phyloP scores from a whole-genome alignment of 2,329 filamentous ascomycete species.

The Ophiostoma triangulosporum region DNA sequence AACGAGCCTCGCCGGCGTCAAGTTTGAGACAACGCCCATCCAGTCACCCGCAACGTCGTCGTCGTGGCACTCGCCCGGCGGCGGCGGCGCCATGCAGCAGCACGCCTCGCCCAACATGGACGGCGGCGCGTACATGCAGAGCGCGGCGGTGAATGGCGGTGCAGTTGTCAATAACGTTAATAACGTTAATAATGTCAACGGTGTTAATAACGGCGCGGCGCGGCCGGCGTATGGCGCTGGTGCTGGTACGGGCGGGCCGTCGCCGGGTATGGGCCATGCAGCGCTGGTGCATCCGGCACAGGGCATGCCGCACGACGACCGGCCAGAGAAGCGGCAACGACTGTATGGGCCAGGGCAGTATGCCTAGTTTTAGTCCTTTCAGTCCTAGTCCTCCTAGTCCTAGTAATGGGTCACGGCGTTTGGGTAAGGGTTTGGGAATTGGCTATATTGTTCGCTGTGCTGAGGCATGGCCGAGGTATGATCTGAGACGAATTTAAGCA shows the following conservation, averaged over 20 bases:
- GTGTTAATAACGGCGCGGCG: constrained; percentile 9
- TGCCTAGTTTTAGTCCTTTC: not conserved
- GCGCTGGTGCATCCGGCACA: constrained; percentile 16
- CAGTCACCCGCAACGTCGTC: constrained; percentile 36
- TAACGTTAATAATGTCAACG: not conserved
- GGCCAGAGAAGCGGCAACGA: constrained; percentile 40
- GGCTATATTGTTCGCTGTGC: no score
- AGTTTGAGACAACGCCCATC: constrained; percentile 43
- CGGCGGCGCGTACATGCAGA: constrained; percentile 30
- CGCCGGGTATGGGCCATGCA: constrained; percentile 20
- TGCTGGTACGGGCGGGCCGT: constrained; percentile 6
- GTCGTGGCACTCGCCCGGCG: constrained; percentile 37
- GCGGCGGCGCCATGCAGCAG: constrained; percentile 25
- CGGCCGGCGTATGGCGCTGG: not conserved
- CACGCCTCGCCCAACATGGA: constrained; percentile 36
- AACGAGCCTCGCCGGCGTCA: constrained; percentile 22
- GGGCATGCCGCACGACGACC: constrained; percentile 21
- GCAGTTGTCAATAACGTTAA: no score
- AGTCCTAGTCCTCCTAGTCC: not conserved
- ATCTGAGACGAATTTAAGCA: no score
- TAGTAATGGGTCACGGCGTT: no score
- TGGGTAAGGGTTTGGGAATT: no score
- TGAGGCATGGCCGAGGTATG: no score
- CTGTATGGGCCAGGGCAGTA: constrained; percentile 26
- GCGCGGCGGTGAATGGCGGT: constrained; percentile 19